phyloP scores from a whole-genome alignment of 768 basidiomycete genomes.

The Mycena pura region DNA sequence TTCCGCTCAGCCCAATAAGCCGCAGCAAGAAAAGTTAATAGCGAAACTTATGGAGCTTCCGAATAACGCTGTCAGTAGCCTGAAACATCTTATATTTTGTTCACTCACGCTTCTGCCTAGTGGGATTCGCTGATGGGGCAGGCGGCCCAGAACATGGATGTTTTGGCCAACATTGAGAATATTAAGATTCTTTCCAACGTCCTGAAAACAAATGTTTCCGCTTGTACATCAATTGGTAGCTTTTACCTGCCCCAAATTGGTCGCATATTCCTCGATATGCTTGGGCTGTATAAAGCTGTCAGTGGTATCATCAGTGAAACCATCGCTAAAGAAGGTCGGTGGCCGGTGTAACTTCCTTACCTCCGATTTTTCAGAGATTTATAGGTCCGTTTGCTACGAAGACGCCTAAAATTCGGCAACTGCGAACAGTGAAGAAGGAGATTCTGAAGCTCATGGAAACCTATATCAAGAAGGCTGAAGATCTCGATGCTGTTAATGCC shows the following conservation, averaged over 20 bases:
- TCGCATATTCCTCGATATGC: constrained; percentile 96
- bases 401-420: constrained; percentile 92
- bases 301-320: constrained; percentile 96
- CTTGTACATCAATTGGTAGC: constrained; percentile 94
- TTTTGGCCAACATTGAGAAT: constrained; percentile 88
- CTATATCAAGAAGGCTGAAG: constrained; percentile 96
- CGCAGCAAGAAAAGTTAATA: constrained; percentile 94
- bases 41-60: constrained; percentile 96
- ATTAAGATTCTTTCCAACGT: constrained; percentile 97
- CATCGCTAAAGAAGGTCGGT: constrained; percentile 80
- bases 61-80: constrained; percentile 83
- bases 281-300: constrained; percentile 96
- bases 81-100: background rate
- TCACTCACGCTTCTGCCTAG: constrained; percentile 45
- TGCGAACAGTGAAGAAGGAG: constrained; percentile 98
- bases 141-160: constrained; percentile 91
- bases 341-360: background rate
- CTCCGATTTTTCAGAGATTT: constrained; percentile 22
- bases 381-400: constrained; percentile 90
- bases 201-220: constrained; percentile 97
- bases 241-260: constrained; percentile 98
- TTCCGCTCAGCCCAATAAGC: constrained; percentile 97
- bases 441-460: constrained; percentile 97
- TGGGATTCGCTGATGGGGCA: constrained; percentile 99
- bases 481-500: constrained; percentile 89